A percentile compares a stretch with the other conserved stretches of the same genome.
These are phyloP conservation scores for Vaccinium myrtillus DNA, from an alignment of 148 eudicot species.

Conservation along the genomic window DNA sequence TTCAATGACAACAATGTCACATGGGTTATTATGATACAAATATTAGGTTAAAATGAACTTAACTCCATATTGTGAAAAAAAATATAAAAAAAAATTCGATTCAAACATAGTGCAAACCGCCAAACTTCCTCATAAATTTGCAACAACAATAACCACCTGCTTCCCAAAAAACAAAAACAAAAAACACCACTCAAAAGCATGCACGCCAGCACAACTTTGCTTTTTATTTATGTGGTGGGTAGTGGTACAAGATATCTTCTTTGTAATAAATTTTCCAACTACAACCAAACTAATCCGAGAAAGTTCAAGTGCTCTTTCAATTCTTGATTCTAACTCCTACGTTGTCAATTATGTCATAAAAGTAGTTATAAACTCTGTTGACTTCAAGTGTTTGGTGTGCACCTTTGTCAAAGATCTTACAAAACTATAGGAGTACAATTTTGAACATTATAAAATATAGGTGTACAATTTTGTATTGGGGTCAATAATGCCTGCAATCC, in stretches of 20 bases:
- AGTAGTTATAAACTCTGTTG: not conserved
- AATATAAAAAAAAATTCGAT: not conserved
- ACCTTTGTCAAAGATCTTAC: not conserved
- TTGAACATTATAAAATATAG: too few species aligned
- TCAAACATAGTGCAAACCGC: not conserved
- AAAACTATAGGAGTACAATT: not conserved
- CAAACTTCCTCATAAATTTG: not conserved
- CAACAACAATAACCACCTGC: not conserved
- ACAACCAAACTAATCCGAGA: not conserved
- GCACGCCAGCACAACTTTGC: not conserved
- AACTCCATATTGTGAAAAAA: not conserved
- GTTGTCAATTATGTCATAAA: not conserved
- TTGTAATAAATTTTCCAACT: not conserved
- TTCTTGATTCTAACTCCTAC: not conserved
- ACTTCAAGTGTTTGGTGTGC: not conserved
- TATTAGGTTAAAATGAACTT: not conserved
- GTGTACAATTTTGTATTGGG: not conserved
- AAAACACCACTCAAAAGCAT: not conserved
- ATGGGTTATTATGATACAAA: not conserved
- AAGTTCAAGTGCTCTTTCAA: not conserved
- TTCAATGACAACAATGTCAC: not conserved
- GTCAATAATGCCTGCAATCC: not conserved
- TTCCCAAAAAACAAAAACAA: not conserved
- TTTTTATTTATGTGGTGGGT: not conserved
- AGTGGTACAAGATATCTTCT: not conserved